Percentiles rank a stretch among this genome's conserved stretches.
Conservation (phyloP, 306 rosid species). For the Gleditsia sinensis region DNA sequence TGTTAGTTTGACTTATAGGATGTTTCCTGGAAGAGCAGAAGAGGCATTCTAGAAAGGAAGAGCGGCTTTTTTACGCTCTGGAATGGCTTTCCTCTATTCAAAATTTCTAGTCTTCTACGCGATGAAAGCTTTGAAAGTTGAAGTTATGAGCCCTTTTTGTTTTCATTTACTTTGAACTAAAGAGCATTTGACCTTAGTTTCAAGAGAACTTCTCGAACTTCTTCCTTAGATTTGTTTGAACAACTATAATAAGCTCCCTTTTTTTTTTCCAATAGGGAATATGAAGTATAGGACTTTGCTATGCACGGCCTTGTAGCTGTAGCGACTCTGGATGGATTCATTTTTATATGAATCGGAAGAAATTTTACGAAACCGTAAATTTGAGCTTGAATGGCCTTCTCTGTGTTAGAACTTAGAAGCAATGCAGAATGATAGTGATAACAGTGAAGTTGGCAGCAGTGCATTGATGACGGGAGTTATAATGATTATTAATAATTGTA, state of each 20-base stretch:
- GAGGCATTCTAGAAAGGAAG: not conserved
- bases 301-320: not conserved
- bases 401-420: not conserved
- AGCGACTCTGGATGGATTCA: not conserved
- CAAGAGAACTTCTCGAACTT: not conserved
- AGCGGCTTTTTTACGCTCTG: slow-evolving; percentile 5
- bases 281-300: not conserved
- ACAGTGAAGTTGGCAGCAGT: not conserved
- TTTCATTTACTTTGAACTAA: not conserved
- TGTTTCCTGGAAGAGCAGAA: not conserved
- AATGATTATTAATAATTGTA: not conserved
- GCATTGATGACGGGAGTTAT: not conserved
- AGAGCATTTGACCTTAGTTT: not conserved
- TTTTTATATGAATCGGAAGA: too few relatives aligned
- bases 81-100: not conserved
- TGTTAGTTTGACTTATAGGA: not conserved
- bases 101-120: not conserved
- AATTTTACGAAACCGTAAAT: not conserved
- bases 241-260: not conserved
- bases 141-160: not conserved
- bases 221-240: not conserved
- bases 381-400: not conserved
- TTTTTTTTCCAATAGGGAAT: not conserved
- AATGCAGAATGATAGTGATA: not conserved
- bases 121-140: slow-evolving; percentile 4